phyloP scores from a whole-genome alignment of 352 stramenopile species.

The Phytophthora colocasiae region DNA sequence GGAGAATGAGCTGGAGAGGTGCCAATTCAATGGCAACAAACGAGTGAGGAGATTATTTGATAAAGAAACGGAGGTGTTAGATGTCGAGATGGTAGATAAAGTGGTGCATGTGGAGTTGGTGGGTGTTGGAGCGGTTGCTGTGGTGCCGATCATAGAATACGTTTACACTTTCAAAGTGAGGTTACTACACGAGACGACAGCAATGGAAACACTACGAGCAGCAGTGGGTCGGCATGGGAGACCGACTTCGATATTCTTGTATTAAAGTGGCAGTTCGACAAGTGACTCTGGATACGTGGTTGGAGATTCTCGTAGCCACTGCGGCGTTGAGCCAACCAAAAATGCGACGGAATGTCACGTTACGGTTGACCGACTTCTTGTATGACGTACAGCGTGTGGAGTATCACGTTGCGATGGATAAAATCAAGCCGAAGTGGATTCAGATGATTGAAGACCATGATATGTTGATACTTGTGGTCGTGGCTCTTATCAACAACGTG shows the following conservation, averaged over 20 bases:
- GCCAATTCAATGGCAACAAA: conserved; percentile 6
- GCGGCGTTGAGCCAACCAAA: conserved; percentile 19
- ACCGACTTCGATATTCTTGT: conserved; percentile 44
- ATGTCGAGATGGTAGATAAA: conserved; percentile 1
- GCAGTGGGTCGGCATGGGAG: conserved; percentile 53
- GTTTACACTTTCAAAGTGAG: conserved; percentile 52
- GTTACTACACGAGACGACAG: conserved; percentile 37
- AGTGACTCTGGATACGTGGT: conserved; percentile 49
- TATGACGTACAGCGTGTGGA: conserved; percentile 31
- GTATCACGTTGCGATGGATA: conserved; percentile 36
- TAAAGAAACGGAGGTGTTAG: background rate
- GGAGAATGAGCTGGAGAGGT: conserved; percentile 3
- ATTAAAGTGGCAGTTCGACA: conserved; percentile 34
- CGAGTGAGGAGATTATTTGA: conserved; percentile 18
- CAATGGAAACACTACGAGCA: conserved; percentile 40
- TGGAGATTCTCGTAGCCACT: conserved; percentile 44
- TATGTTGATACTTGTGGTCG: conserved; percentile 41
- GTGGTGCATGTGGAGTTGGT: conserved; percentile 52
- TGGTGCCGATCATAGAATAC: conserved; percentile 60
- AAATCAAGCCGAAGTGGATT: conserved; percentile 45
- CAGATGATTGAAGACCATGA: conserved; percentile 43
- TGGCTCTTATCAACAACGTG: conserved; percentile 49
- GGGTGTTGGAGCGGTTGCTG: conserved; percentile 30
- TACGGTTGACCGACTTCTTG: conserved; percentile 45
- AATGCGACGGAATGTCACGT: conserved; percentile 32